Evolutionary conservation across 2,329 filamentous ascomycete genomes (phyloP).

Genomic region (Cercospora sp.): DNA sequence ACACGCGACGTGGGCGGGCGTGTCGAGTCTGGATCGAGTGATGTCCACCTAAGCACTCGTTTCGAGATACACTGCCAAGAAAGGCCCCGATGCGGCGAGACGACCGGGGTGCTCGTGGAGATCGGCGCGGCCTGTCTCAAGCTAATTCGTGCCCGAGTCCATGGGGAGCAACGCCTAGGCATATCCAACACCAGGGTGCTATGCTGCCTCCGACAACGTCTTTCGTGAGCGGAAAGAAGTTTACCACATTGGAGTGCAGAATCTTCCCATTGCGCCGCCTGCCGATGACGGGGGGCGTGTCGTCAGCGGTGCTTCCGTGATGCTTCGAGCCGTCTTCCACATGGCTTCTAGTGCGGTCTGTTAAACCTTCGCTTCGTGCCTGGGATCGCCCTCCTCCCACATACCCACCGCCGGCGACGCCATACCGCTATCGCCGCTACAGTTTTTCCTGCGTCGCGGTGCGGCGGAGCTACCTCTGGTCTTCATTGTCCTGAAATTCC

Average conservation of each 20-base stretch:
- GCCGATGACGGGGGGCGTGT: background rate
- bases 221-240: background rate
- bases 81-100: background rate
- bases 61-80: background rate
- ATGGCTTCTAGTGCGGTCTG: background rate
- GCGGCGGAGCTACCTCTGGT: background rate
- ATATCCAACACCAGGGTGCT: background rate
- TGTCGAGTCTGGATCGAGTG: background rate
- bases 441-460: background rate
- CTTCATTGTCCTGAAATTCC: background rate
- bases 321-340: conserved; percentile 1
- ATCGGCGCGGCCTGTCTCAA: background rate
- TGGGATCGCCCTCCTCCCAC: background rate
- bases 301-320: conserved; percentile 3
- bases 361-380: background rate
- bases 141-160: background rate
- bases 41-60: background rate
- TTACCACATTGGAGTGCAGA: background rate
- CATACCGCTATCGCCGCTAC: background rate
- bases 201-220: background rate
- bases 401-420: background rate
- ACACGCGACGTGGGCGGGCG: background rate
- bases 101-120: background rate
- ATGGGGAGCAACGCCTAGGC: background rate
- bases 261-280: background rate